Base-by-base conservation (phyloP, 2,329 filamentous ascomycete genomes). In the Thelonectria blattea region DNA sequence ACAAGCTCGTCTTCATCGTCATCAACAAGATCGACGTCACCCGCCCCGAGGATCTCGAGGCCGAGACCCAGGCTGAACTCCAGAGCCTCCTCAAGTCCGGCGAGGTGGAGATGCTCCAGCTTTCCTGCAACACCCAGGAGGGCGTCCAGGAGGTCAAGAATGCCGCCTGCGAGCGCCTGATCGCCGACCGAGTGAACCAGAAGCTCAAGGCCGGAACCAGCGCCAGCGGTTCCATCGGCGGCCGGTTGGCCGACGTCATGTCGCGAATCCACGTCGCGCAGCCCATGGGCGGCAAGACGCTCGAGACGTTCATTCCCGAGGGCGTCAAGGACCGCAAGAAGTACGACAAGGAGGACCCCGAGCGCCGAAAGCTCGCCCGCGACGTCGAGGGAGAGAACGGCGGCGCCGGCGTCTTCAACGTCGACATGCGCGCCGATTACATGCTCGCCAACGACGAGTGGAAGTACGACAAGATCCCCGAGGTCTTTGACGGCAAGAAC, bases 11-110 rank as follows among this genome's bases (percentile, higher is more conserved):
- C 46, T 98, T 97, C 76, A 85, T 99, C 59, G 92, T 98, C 58
- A 85, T 98, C 79, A 99, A 99, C 88, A 99, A 99, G 85, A 97
- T 97, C 68, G 95, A 99, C 76, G 87, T 98, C 61, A 87, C 90
- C 74, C 87, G 88, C 61, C 93, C 93, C 1, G 92, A 97, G 72
- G 93, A 98, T 73, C 81, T 99, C 39, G 91, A 95, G 65, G 80
- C 87, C 7, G 91, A 91, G 69, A 88, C 89, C 22, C 90, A 94
- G 74, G 86, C 88, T 56, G 85, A 94, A 72, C 81, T 99, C 43
- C 87, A 96, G 73, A 81, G 86, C 24, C 85, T 99, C 65, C 81
- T 95, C 61, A 95, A 95, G 78, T 87, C 91, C 48, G 91, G 91
- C 56, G 93, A 97, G 73, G 92, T 98, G 9, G 94, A 98, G 80